Conservation (phyloP, 345 rosid species). For the Salix viminalis region DNA sequence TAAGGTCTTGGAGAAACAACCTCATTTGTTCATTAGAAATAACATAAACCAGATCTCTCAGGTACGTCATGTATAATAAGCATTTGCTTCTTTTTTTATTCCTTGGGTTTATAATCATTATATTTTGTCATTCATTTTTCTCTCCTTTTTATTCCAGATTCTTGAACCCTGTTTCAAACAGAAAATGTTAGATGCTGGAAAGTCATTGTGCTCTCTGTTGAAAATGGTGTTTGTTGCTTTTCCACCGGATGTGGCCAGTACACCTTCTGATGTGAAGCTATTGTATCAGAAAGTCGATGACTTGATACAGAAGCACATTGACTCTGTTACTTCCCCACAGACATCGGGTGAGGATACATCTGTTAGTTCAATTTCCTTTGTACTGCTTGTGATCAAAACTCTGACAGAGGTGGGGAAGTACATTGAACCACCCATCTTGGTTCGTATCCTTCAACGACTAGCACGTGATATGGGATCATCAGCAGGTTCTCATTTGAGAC, state of each 20-base stretch:
- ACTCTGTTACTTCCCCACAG: slow-evolving; percentile 60
- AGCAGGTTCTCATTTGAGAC: slow-evolving; percentile 74
- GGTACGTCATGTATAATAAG: slow-evolving; percentile 35
- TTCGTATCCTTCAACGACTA: slow-evolving; percentile 81
- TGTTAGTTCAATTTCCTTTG: slow-evolving; percentile 71
- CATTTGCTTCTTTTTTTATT: slow-evolving; percentile 8
- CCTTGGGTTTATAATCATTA: background rate
- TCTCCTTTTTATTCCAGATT: slow-evolving; percentile 44
- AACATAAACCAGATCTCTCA: slow-evolving; percentile 90
- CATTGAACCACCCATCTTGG: slow-evolving; percentile 72
- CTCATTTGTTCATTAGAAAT: slow-evolving; percentile 85
- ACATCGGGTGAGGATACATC: slow-evolving; percentile 74
- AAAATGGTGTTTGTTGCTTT: slow-evolving; percentile 91
- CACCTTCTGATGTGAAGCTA: slow-evolving; percentile 69
- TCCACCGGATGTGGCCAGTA: slow-evolving; percentile 66
- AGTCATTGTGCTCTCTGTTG: slow-evolving; percentile 85
- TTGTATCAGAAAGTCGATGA: slow-evolving; percentile 86
- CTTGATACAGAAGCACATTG: slow-evolving; percentile 80
- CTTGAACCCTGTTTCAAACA: slow-evolving; percentile 95
- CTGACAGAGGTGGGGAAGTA: slow-evolving; percentile 81
- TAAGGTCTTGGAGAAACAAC: slow-evolving; percentile 94
- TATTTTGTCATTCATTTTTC: slow-evolving; percentile 6
- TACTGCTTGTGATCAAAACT: slow-evolving; percentile 86
- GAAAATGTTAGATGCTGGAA: slow-evolving; percentile 92
- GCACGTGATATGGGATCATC: slow-evolving; percentile 92